Evolutionary conservation across 164 flowering plant genomes (phyloP).

Genomic region (Chimonanthus praecox): DNA sequence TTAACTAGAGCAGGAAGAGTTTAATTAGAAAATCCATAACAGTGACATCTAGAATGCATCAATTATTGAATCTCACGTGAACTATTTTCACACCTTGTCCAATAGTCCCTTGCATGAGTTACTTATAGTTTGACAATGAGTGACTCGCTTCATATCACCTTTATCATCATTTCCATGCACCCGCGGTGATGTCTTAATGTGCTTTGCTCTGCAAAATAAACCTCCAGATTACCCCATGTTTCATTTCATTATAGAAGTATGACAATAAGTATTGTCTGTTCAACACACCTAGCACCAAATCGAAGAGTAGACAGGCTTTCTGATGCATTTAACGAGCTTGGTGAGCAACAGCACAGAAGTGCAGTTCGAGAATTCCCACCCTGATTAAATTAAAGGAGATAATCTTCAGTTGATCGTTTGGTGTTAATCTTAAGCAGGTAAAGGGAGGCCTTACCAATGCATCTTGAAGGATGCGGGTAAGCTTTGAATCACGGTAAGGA

Average conservation of each 20-base stretch:
- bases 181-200: slow-evolving; percentile 49
- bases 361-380: slow-evolving; percentile 77
- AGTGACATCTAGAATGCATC: neutral
- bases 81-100: slow-evolving; percentile 33
- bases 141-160: slow-evolving; percentile 18
- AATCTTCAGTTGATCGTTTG: too few relatives aligned
- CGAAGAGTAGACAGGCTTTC: slow-evolving; percentile 87
- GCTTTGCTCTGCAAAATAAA: slow-evolving; percentile 60
- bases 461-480: slow-evolving; percentile 79
- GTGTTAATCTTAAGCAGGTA: neutral
- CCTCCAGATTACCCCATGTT: neutral
- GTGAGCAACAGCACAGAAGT: slow-evolving; percentile 86
- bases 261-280: neutral
- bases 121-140: slow-evolving; percentile 23
- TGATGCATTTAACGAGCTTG: slow-evolving; percentile 61
- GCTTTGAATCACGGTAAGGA: slow-evolving; percentile 87
- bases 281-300: slow-evolving; percentile 70
- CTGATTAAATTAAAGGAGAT: slow-evolving; percentile 23
- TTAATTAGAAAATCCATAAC: neutral
- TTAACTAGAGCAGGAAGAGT: slow-evolving; percentile 29
- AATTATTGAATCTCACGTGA: neutral
- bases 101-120: slow-evolving; percentile 47
- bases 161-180: slow-evolving; percentile 29
- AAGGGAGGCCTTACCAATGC: slow-evolving; percentile 48
- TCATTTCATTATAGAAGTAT: neutral